These are phyloP conservation scores for Plasmodium falciparum DNA, from an alignment of 169 alveolate genomes.

Conservation along the genomic window DNA sequence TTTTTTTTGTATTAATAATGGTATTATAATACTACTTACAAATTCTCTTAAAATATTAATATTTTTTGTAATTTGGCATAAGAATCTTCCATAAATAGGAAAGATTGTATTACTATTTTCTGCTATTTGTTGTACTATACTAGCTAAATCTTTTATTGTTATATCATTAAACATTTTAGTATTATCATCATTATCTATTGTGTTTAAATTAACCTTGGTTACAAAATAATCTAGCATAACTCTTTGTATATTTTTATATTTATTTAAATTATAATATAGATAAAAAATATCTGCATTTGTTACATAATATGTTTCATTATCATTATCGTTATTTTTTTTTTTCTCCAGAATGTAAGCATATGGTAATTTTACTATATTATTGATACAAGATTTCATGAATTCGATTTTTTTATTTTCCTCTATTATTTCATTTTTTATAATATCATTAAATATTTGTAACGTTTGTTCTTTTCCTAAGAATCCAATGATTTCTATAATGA, in stretches of 20 bases:
- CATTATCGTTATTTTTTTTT: slow-evolving; percentile 39
- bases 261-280: slow-evolving; percentile 68
- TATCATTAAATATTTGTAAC: slow-evolving; percentile 66
- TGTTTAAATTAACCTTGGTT: slow-evolving; percentile 60
- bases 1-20: slow-evolving; percentile 73
- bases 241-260: slow-evolving; percentile 72
- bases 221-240: slow-evolving; percentile 75
- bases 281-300: slow-evolving; percentile 74
- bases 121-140: slow-evolving; percentile 71
- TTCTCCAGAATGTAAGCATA: slow-evolving; percentile 50
- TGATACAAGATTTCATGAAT: slow-evolving; percentile 41
- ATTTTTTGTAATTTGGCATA: slow-evolving; percentile 73
- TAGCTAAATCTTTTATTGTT: slow-evolving; percentile 73
- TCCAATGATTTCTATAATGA: slow-evolving; percentile 65
- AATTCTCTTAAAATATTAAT: slow-evolving; percentile 64
- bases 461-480: slow-evolving; percentile 66
- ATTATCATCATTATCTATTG: slow-evolving; percentile 52
- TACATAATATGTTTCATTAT: slow-evolving; percentile 72
- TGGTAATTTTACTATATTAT: slow-evolving; percentile 65
- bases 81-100: slow-evolving; percentile 74
- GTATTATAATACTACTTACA: slow-evolving; percentile 73
- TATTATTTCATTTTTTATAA: slow-evolving; percentile 44
- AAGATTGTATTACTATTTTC: slow-evolving; percentile 57
- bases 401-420: slow-evolving; percentile 71
- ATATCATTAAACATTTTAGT: slow-evolving; percentile 58